Evolutionary conservation across 1,284 basidiomycete species (phyloP), one percentile per base, ranked within the genome.

Genomic region (Vanrija sp.): DNA sequence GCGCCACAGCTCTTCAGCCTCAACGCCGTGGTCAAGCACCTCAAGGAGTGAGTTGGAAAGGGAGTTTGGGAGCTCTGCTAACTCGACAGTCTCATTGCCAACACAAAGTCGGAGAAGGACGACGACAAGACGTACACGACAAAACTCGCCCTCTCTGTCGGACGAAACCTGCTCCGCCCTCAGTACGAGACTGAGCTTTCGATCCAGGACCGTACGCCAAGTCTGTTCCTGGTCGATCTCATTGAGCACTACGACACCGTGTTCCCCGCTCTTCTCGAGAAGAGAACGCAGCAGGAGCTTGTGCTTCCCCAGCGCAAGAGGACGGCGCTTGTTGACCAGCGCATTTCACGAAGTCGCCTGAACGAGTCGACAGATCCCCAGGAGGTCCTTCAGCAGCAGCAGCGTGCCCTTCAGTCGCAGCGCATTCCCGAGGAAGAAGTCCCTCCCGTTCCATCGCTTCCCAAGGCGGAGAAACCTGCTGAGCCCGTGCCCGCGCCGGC

Each of bases 301-400:
- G 86, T 85, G 56, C 80, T 88, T 51, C 91, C 90, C 6, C 72
- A 85, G 21, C 83, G 92, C 44, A 95, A 94, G 71, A 86, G 90
- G 50, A 95, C 93, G 1, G 86, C 87, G 0, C 87, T 88, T 0
- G 80, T 96, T 44, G 94, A 97, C 75, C 86, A 93, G 84, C 85
- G 91, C 46, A 81, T 90, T 23, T 74, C 72, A 5, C 81, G 90
- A 34, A 78, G 76, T 46, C 77, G 78, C 46, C 70, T 83, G 52
- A 78, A 78, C 18, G 77, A 74, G 3, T 76, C 71, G 10, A 46
- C 62, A 16, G 79, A 82, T 52, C 70, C 74, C 6, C 73, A 78
- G 28, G 78, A 80, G 52, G 54, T 78, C 6, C 66, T 79, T 10
- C 72, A 74, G 34, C 67, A 69, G 38, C 81, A 81, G 55, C 53